phyloP scores from a whole-genome alignment of 768 basidiomycete species.

The Pulveroboletus sp. region DNA sequence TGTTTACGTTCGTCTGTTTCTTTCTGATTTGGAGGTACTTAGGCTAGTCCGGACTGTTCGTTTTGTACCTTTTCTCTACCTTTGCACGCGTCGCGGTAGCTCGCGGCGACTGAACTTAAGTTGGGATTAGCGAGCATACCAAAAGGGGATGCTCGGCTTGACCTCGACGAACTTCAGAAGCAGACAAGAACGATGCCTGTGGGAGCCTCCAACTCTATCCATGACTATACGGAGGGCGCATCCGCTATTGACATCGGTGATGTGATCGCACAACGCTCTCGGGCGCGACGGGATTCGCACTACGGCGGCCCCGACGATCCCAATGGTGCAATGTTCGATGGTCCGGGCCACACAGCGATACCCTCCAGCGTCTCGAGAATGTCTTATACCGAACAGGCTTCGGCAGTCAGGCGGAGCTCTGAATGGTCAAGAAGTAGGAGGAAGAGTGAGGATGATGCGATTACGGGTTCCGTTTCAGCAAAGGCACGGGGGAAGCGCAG shows the following conservation, averaged over 20 bases:
- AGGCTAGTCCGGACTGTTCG: conserved; percentile 38
- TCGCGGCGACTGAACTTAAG: neutral
- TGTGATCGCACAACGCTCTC: conserved; percentile 49
- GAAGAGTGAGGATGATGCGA: conserved; percentile 43
- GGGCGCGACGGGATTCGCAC: conserved; percentile 64
- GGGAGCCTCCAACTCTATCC: conserved; percentile 9
- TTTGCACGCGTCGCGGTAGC: neutral
- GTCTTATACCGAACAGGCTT: conserved; percentile 50
- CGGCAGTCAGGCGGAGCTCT: conserved; percentile 47
- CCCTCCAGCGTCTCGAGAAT: conserved; percentile 80
- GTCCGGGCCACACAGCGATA: conserved; percentile 57
- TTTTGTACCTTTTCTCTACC: neutral
- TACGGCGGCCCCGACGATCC: conserved; percentile 47
- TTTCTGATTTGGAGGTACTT: conserved; percentile 90
- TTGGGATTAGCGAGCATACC: conserved; percentile 4
- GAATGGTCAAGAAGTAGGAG: conserved; percentile 46
- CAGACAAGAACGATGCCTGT: conserved; percentile 14
- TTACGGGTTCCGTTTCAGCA: conserved; percentile 24
- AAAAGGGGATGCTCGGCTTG: conserved; percentile 8
- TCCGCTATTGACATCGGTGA: conserved; percentile 66
- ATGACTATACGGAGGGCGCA: conserved; percentile 87
- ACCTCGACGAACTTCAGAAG: neutral
- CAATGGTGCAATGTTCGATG: conserved; percentile 71
- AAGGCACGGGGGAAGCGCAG: conserved; percentile 35
- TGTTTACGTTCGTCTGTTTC: conserved; percentile 90